Base-by-base conservation (phyloP, 2,329 filamentous ascomycete genomes). In the Arthrobotrys sinensis region DNA sequence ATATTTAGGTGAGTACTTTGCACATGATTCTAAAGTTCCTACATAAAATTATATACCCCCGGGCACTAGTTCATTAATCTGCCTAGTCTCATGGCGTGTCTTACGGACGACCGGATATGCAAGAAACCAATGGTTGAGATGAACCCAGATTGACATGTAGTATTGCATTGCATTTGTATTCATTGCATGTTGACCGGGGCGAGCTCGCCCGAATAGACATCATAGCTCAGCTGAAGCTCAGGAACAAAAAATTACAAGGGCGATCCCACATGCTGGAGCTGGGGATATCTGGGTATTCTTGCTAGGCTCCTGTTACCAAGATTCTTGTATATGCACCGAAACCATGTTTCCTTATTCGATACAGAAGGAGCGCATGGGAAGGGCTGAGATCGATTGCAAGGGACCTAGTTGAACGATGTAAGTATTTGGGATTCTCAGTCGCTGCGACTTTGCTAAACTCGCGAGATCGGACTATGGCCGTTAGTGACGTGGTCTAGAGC, bases 91-190 rank as follows among this genome's bases (percentile, higher is more conserved):
- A 36, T 53, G 45, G 67, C 65, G 19, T 60, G 55, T 52, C 48
- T 65, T 76, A 64, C 72, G 72, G 72, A 66, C 72, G 24, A 76
- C 46, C 72, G 72, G 72, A 76, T 69, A 50, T 60, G 55, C 55
- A 69, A 19, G 38, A 45, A 52, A 46, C 64, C 19, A 16, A n/a
- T 19, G 52, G 62, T 52, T 50, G 62, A 67, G 40, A 52, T 60
- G 48, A 66, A 8, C 38, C 36, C 21, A 16, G 50, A 60, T 48
- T 36, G 21, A 45, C 14, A 53, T 53, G 14, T 19, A 46, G 16
- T 16, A 8, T 64, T 4, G 50, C 34, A 57, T 57, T 40, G 34
- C 57, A 63, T 63, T 34, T 28, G 24, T 4, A 28, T 28, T 10
- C 40, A 62, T 62, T 62, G 34, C 16, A 12, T 24, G 40, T 55